Percentiles rank a stretch among this genome's conserved stretches.
phyloP scores from a whole-genome alignment of 306 rosid species.

The Malus domestica region ASM211411v1 NC_041791.1:359001-359500 shows the following conservation, averaged over 20 bases:
- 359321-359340: conserved; percentile 55
- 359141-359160: no score
- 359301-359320: conserved; percentile 51
- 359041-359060: neutral
- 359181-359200: neutral
- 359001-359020: neutral
- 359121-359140: neutral
- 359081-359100: neutral
- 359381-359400: conserved; percentile 73
- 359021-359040: no score
- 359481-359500: neutral
- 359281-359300: conserved; percentile 70
- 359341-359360: conserved; percentile 76
- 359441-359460: conserved; percentile 63
- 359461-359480: conserved; percentile 9
- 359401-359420: conserved; percentile 48
- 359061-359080: neutral
- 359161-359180: neutral
- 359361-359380: conserved; percentile 73
- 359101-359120: neutral
- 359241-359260: conserved; percentile 43
- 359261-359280: conserved; percentile 68
- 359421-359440: conserved; percentile 58
- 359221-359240: neutral
- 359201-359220: neutral